A percentile compares a stretch with the other conserved stretches of the same genome.
Evolutionary conservation across 345 rosid species (phyloP).

Genomic region (Atalantia buxifolia): DNA sequence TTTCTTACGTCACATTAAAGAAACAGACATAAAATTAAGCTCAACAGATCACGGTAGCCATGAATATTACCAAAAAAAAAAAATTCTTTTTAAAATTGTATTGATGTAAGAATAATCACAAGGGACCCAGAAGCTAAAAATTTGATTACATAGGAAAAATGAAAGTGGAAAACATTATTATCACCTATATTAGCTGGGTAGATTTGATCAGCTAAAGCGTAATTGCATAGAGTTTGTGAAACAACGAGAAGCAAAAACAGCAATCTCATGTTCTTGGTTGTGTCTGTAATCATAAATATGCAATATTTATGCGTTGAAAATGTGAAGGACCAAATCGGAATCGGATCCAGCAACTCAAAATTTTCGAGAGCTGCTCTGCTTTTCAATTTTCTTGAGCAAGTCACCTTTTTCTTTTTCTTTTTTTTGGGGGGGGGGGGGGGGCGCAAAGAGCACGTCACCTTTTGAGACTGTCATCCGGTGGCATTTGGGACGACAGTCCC

Average conservation of each 20-base stretch:
- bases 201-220: constrained; percentile 59
- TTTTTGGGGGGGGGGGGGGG: no score
- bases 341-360: background rate
- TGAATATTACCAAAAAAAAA: background rate
- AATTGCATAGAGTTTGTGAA: constrained; percentile 18
- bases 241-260: constrained; percentile 20
- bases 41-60: background rate
- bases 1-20: background rate
- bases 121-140: background rate
- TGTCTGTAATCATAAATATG: background rate
- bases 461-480: background rate
- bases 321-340: background rate
- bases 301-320: background rate
- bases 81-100: background rate
- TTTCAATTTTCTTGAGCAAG: background rate
- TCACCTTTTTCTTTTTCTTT: no score
- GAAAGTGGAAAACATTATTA: background rate
- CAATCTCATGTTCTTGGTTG: constrained; percentile 7
- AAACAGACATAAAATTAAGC: background rate
- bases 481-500: background rate
- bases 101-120: background rate
- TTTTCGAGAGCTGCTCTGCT: background rate
- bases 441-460: background rate
- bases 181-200: constrained; percentile 65
- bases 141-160: background rate